Evolutionary conservation across 164 flowering plant species (phyloP), one percentile per base, ranked within the genome.

Genomic region (Tinospora cordifolia): DNA sequence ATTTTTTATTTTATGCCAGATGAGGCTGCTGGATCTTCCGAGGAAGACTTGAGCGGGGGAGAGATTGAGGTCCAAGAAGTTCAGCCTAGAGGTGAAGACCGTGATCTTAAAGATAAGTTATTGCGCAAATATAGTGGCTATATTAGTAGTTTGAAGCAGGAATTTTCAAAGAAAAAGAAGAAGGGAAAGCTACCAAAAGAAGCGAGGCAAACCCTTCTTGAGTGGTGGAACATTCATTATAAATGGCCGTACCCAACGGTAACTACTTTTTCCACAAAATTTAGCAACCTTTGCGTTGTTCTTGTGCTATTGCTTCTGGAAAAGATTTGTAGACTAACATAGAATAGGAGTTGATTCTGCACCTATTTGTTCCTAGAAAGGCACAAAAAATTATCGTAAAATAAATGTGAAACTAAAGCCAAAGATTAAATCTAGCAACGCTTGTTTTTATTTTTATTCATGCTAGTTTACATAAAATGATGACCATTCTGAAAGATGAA

Each of bases 181-280:
- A 85, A 87, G 70, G 89, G 86, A 69, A 87, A 87, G 79, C 84
- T 88, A 22, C 93, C 90, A 0, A 84, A 77, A 67, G 90, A 87
- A 71, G 93, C 93, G 10, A 81, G 86, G 70, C 87, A 84, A 75
- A 74, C 72, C 22, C 82, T 88, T 30, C 87, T 87, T 15, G 81
- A 83, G 46, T 88, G 93, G 93, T 88, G 93, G 93, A 84, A 74
- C 65, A n/a, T 82, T 66, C 90, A 88, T 74, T 79, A 81, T 68
- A 87, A 84, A 68, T 88, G 90, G 93, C 93, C 93, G 11, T 88
- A 88, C 68, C 93, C 93, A 8, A 85, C 90, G 66, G 93, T 88
- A 79, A 63, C 14, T 14, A 46, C 69, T 17, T 11, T 40, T 65
- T 65, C 62, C 40, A 6, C 69, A 6, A 7, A 40, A 10, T 67